These are phyloP conservation scores for Penicillium dipodomyicola DNA, from an alignment of 495 filamentous ascomycete genomes.

Conservation along the genomic window DNA sequence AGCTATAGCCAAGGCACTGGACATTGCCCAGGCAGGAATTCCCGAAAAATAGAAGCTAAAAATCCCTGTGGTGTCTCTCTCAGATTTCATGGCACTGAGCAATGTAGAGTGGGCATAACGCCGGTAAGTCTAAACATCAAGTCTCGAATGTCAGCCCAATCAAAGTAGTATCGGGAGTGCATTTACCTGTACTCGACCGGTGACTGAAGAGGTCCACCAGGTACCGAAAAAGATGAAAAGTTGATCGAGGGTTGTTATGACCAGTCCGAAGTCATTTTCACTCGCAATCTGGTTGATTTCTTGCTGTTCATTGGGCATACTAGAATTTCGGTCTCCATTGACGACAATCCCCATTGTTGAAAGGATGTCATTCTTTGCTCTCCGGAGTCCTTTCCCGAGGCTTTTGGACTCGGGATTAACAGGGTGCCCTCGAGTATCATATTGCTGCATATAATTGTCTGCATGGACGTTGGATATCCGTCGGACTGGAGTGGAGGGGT, in stretches of 20 bases:
- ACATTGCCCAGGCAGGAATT: constrained; percentile 44
- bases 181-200: constrained; percentile 48
- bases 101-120: constrained; percentile 44
- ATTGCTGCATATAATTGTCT: constrained; percentile 58
- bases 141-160: constrained; percentile 8
- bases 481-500: constrained; percentile 22
- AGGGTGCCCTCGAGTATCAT: constrained; percentile 68
- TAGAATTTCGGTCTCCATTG: constrained; percentile 37
- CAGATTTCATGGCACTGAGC: constrained; percentile 36
- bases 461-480: constrained; percentile 40
- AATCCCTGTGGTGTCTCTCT: constrained; percentile 35
- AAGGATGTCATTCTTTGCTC: constrained; percentile 58
- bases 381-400: constrained; percentile 43
- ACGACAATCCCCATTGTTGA: constrained; percentile 55
- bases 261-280: constrained; percentile 52
- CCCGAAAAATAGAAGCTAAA: constrained; percentile 47
- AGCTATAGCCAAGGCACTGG: constrained; percentile 40
- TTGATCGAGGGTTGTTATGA: constrained; percentile 45
- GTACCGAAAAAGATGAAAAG: constrained; percentile 42
- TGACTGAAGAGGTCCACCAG: constrained; percentile 46
- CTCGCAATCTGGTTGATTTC: constrained; percentile 42
- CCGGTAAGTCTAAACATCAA: constrained; percentile 40
- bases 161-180: neutral
- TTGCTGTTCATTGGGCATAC: constrained; percentile 39
- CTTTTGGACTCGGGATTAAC: constrained; percentile 56